phyloP scores from a whole-genome alignment of 2,329 filamentous ascomycete genomes.

The Fusarium sp. region DNA sequence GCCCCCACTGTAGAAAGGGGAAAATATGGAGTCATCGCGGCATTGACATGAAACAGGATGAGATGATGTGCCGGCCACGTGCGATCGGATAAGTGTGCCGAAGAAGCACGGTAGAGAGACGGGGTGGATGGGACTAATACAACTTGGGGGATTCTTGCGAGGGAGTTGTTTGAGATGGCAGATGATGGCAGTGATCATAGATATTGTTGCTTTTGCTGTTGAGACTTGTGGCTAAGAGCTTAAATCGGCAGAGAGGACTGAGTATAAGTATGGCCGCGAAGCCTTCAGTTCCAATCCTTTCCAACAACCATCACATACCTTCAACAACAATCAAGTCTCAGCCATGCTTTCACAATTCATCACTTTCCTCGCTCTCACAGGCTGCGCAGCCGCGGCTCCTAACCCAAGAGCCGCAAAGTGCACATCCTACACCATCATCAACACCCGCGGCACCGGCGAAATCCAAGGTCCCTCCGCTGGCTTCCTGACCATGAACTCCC shows the following conservation, averaged over 20 bases:
- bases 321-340: background rate
- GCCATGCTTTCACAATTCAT: conserved; percentile 1
- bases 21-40: background rate
- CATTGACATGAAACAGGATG: background rate
- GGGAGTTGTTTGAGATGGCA: background rate
- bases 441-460: conserved; percentile 14
- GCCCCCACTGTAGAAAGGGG: background rate
- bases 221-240: background rate
- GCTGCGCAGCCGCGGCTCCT: background rate
- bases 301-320: too few species aligned
- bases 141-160: background rate
- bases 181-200: background rate
- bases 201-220: background rate
- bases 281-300: too few species aligned
- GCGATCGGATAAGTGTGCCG: background rate
- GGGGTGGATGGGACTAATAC: background rate
- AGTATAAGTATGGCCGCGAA: background rate
- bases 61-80: background rate
- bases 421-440: conserved; percentile 19
- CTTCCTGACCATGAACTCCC: conserved; percentile 18
- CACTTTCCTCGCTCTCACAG: background rate
- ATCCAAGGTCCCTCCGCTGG: conserved; percentile 1
- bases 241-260: background rate
- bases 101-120: background rate
- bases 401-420: background rate